Percentiles rank a stretch among this genome's conserved stretches.
phyloP scores from a whole-genome alignment of 2,329 filamentous ascomycete species.

The Pezicula carpinea region DNA sequence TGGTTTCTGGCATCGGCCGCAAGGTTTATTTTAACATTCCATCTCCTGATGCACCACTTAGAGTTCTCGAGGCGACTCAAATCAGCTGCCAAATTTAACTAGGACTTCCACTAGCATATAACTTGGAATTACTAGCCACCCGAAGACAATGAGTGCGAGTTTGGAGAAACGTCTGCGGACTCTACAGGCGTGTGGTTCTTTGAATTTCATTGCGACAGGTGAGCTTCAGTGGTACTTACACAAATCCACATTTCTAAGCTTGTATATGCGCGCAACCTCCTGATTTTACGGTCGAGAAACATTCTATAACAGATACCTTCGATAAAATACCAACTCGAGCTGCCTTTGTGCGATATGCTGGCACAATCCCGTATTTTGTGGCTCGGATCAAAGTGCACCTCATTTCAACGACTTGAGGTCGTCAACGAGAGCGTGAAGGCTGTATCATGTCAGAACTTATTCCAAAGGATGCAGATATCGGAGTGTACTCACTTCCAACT shows the following conservation, averaged over 20 bases:
- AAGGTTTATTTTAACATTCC: no score
- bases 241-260: constrained; percentile 64
- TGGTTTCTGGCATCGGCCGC: no score
- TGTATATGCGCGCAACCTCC: constrained; percentile 51
- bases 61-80: no score
- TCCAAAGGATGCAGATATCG: background rate
- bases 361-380: constrained; percentile 44
- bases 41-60: no score
- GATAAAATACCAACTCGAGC: constrained; percentile 58
- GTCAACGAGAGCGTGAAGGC: constrained; percentile 63
- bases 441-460: constrained; percentile 17
- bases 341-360: constrained; percentile 57
- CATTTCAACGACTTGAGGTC: constrained; percentile 56
- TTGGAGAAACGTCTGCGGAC: no score
- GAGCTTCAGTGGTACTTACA: constrained; percentile 4
- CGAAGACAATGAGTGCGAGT: no score
- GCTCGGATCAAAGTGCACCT: constrained; percentile 39
- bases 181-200: no score
- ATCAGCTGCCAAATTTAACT: no score
- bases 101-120: no score
- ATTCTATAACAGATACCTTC: constrained; percentile 53
- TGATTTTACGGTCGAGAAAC: constrained; percentile 62
- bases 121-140: no score
- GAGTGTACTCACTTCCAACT: background rate
- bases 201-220: constrained; percentile 25